Percentiles rank a stretch among this genome's conserved stretches.
These are phyloP conservation scores for Plicaturopsis crispa DNA, from an alignment of 768 basidiomycete genomes.

Conservation along the genomic window DNA sequence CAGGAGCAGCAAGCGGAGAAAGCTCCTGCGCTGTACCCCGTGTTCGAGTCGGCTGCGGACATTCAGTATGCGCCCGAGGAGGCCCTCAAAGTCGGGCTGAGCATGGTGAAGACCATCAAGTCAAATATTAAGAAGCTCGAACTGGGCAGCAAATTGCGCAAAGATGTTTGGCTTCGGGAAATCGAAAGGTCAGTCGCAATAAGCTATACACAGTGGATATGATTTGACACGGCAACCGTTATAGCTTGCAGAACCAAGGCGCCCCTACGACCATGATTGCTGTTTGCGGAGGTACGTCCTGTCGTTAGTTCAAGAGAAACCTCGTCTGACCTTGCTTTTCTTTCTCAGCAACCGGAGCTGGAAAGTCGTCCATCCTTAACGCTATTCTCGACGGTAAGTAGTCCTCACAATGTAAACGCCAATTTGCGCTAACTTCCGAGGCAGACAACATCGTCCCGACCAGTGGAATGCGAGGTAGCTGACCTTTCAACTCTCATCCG, in stretches of 20 bases:
- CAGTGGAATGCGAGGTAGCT: conserved; percentile 53
- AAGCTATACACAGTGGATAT: not conserved
- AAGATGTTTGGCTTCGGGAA: conserved; percentile 54
- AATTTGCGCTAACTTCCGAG: not conserved
- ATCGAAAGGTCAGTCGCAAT: conserved; percentile 32
- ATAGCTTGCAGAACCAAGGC: conserved; percentile 40
- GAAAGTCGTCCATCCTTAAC: conserved; percentile 55
- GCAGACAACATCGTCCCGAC: conserved; percentile 58
- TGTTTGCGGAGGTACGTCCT: conserved; percentile 44
- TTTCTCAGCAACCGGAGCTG: conserved; percentile 47
- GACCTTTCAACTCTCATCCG: not conserved
- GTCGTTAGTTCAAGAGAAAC: not conserved
- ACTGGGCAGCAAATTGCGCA: conserved; percentile 45
- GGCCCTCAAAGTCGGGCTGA: conserved; percentile 41
- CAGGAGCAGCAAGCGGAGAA: not conserved
- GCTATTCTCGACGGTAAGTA: conserved; percentile 49
- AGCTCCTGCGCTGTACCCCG: conserved; percentile 19
- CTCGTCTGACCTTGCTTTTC: not conserved
- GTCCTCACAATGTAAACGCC: not conserved
- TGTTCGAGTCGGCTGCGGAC: conserved; percentile 30
- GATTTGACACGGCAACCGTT: not conserved
- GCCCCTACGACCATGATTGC: conserved; percentile 54
- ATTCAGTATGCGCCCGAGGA: conserved; percentile 41
- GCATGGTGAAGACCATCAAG: conserved; percentile 45
- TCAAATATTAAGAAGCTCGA: conserved; percentile 32